Evolutionary conservation across 1,284 basidiomycete genomes (phyloP).

Genomic region (Malassezia yamatoensis): DNA sequence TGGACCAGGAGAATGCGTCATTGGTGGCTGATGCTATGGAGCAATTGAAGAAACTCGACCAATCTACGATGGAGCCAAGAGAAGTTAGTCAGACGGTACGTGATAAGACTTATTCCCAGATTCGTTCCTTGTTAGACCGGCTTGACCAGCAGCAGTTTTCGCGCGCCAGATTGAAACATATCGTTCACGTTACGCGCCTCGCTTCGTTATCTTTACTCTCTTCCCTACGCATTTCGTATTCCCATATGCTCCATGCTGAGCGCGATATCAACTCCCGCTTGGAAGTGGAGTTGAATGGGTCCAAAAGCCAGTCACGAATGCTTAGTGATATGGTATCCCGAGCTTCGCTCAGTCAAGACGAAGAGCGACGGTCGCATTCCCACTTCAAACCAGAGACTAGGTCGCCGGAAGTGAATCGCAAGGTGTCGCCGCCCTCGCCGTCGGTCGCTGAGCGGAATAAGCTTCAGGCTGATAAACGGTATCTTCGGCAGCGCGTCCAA

Average conservation of each 20-base stretch:
- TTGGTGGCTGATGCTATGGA: conserved; percentile 20
- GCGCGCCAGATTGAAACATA: conserved; percentile 6
- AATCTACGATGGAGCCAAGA: no score
- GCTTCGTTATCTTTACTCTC: conserved; percentile 41
- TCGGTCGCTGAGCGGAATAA: conserved; percentile 39
- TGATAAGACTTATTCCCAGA: neutral
- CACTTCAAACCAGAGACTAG: neutral
- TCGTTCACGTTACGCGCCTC: conserved; percentile 23
- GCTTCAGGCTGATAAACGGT: conserved; percentile 42
- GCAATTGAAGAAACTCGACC: neutral
- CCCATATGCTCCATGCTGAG: conserved; percentile 33
- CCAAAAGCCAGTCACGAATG: conserved; percentile 40
- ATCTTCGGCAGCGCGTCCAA: conserved; percentile 35
- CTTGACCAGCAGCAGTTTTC: conserved; percentile 8
- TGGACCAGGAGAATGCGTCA: neutral
- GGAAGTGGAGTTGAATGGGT: conserved; percentile 41
- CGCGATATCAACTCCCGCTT: conserved; percentile 30
- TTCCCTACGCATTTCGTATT: conserved; percentile 32
- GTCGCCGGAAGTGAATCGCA: neutral
- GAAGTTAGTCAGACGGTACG: neutral
- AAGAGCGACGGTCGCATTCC: neutral
- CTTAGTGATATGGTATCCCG: conserved; percentile 35
- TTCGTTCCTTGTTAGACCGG: conserved; percentile 1
- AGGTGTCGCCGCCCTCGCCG: conserved; percentile 14
- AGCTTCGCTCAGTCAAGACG: conserved; percentile 29